phyloP scores from a whole-genome alignment of 2,329 filamentous ascomycete genomes.

The Ambrosiella beaveri region DNA sequence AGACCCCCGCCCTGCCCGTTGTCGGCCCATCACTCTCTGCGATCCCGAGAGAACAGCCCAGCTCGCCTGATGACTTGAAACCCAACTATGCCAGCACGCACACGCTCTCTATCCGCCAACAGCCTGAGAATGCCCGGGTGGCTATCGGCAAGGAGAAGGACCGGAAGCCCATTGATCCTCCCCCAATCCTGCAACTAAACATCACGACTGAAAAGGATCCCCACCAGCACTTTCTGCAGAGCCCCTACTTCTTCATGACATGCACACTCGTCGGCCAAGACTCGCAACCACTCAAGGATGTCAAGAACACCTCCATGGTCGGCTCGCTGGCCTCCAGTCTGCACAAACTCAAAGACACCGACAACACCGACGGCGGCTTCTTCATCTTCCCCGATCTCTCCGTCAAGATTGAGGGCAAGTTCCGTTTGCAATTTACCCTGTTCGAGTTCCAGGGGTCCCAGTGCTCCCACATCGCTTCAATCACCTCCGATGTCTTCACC shows the following conservation, averaged over 20 bases:
- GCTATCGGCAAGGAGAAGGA: slow-evolving; percentile 63
- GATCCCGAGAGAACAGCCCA: background rate
- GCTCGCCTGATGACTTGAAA: slow-evolving; percentile 5
- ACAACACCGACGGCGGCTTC: slow-evolving; percentile 65
- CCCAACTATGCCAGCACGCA: slow-evolving; percentile 6
- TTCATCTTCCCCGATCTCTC: slow-evolving; percentile 87
- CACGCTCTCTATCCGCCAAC: slow-evolving; percentile 41
- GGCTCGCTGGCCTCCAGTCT: slow-evolving; percentile 67
- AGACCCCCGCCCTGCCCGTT: slow-evolving; percentile 2
- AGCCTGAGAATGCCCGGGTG: slow-evolving; percentile 49
- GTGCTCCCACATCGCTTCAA: slow-evolving; percentile 19
- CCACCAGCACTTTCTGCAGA: slow-evolving; percentile 24
- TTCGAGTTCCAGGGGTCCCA: slow-evolving; percentile 34
- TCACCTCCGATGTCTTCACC: slow-evolving; percentile 50
- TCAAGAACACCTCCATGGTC: slow-evolving; percentile 35
- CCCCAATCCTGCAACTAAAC: slow-evolving; percentile 59
- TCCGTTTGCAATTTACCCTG: slow-evolving; percentile 58
- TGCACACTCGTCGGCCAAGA: slow-evolving; percentile 28
- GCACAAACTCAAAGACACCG: slow-evolving; percentile 61
- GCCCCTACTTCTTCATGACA: slow-evolving; percentile 32
- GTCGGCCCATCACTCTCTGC: background rate
- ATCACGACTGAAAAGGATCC: slow-evolving; percentile 27
- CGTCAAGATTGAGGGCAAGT: slow-evolving; percentile 55
- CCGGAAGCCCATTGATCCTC: slow-evolving; percentile 76
- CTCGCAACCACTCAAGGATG: slow-evolving; percentile 21